A percentile compares a stretch with the other conserved stretches of the same genome.
phyloP scores from a whole-genome alignment of 768 basidiomycete species.

The Trametes cubensis region DNA sequence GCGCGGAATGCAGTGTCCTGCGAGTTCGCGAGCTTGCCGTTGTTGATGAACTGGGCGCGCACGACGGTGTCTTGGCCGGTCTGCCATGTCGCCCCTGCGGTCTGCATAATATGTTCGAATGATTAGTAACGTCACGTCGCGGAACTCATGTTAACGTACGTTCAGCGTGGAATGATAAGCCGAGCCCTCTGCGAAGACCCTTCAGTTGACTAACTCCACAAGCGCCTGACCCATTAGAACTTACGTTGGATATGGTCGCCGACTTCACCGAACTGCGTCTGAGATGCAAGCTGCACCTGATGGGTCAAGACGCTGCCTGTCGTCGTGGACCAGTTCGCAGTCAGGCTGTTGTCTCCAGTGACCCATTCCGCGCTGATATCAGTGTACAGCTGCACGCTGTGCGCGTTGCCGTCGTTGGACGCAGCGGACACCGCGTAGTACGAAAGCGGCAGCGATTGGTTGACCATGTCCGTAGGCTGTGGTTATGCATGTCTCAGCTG shows the following conservation, averaged over 20 bases:
- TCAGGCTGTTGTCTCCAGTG: slow-evolving; percentile 39
- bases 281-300: slow-evolving; percentile 56
- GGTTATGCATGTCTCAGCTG: too few species aligned
- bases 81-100: slow-evolving; percentile 53
- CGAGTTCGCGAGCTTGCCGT: slow-evolving; percentile 53
- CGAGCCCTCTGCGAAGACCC: slow-evolving; percentile 53
- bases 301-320: slow-evolving; percentile 54
- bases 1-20: slow-evolving; percentile 61
- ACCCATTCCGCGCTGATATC: slow-evolving; percentile 44
- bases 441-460: slow-evolving; percentile 59
- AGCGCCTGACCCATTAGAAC: slow-evolving; percentile 22
- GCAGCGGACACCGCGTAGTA: slow-evolving; percentile 38
- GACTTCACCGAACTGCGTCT: slow-evolving; percentile 50
- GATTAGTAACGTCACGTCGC: background rate
- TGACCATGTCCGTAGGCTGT: slow-evolving; percentile 60
- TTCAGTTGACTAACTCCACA: background rate
- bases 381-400: slow-evolving; percentile 41
- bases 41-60: slow-evolving; percentile 62
- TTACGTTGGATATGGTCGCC: slow-evolving; percentile 64
- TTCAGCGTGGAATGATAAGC: slow-evolving; percentile 57
- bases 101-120: slow-evolving; percentile 38
- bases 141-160: slow-evolving; percentile 17
- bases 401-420: slow-evolving; percentile 37
- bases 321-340: slow-evolving; percentile 58
- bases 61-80: slow-evolving; percentile 57